phyloP scores from a whole-genome alignment of 306 rosid genomes.

The Prunus padus region DNA sequence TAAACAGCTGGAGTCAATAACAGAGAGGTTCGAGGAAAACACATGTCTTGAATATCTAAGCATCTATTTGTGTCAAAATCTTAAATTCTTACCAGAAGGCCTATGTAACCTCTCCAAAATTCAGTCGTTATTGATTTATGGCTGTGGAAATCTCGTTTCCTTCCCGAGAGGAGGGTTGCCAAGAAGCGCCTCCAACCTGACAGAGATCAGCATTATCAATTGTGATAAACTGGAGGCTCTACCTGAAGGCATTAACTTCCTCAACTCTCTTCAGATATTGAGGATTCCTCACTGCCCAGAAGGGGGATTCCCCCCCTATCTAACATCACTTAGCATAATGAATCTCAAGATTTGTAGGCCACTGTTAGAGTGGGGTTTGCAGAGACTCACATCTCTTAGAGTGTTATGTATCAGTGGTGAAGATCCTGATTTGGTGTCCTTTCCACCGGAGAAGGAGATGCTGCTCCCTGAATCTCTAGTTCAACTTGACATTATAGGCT shows the following conservation, averaged over 20 bases:
- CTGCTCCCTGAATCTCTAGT: slow-evolving; percentile 23
- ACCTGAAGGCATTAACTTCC: slow-evolving; percentile 5
- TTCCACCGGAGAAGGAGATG: slow-evolving; percentile 20
- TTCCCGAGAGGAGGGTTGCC: neutral
- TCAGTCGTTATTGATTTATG: neutral
- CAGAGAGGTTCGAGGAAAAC: slow-evolving; percentile 10
- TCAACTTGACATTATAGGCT: neutral
- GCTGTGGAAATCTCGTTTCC: neutral
- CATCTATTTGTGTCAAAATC: slow-evolving; percentile 12
- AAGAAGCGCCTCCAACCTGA: too few relatives aligned
- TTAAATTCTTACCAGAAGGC: slow-evolving; percentile 18
- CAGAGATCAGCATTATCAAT: too few relatives aligned
- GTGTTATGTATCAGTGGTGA: neutral
- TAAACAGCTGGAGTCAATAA: slow-evolving; percentile 18
- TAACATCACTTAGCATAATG: slow-evolving; percentile 3
- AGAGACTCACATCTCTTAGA: slow-evolving; percentile 20
- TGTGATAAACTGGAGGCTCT: neutral
- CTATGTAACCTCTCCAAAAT: neutral
- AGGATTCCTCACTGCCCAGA: neutral
- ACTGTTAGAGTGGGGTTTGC: slow-evolving; percentile 14
- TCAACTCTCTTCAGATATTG: slow-evolving; percentile 22
- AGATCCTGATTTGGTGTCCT: slow-evolving; percentile 3
- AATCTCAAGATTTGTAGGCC: slow-evolving; percentile 1
- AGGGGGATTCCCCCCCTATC: slow-evolving; percentile 8
- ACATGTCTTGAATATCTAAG: neutral